phyloP scores from a whole-genome alignment of 768 basidiomycete species.

The Collybia sp. region DNA sequence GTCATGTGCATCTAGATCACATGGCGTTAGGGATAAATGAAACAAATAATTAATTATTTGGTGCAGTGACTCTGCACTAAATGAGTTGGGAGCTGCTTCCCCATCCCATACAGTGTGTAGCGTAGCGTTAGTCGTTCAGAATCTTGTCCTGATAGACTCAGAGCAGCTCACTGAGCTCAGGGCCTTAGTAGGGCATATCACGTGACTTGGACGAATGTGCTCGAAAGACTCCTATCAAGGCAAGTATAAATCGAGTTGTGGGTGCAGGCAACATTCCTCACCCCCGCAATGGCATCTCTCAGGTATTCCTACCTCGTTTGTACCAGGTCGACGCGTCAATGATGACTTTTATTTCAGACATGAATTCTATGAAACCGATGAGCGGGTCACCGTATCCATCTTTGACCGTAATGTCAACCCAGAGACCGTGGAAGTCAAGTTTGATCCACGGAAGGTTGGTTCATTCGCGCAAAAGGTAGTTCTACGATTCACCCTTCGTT shows the following conservation, averaged over 20 bases:
- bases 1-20: too few species aligned
- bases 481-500: slow-evolving; percentile 4
- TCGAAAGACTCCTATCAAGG: slow-evolving; percentile 18
- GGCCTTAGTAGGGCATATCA: neutral
- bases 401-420: slow-evolving; percentile 78
- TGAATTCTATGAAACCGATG: slow-evolving; percentile 87
- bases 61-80: too few species aligned
- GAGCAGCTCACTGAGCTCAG: neutral
- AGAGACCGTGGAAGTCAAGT: slow-evolving; percentile 51
- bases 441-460: slow-evolving; percentile 61
- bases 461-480: neutral
- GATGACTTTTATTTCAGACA: slow-evolving; percentile 42
- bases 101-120: too few species aligned
- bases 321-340: slow-evolving; percentile 1
- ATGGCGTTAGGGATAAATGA: too few species aligned
- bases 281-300: slow-evolving; percentile 24
- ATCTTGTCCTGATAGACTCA: too few species aligned
- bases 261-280: neutral
- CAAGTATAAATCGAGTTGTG: too few species aligned
- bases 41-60: too few species aligned
- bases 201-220: slow-evolving; percentile 27
- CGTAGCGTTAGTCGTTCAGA: too few species aligned
- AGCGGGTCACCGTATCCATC: slow-evolving; percentile 64
- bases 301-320: slow-evolving; percentile 18
- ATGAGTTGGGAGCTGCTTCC: too few species aligned